Evolutionary conservation across 208 protist genomes (phyloP).

Genomic region (Tetramitus jugosus): DNA sequence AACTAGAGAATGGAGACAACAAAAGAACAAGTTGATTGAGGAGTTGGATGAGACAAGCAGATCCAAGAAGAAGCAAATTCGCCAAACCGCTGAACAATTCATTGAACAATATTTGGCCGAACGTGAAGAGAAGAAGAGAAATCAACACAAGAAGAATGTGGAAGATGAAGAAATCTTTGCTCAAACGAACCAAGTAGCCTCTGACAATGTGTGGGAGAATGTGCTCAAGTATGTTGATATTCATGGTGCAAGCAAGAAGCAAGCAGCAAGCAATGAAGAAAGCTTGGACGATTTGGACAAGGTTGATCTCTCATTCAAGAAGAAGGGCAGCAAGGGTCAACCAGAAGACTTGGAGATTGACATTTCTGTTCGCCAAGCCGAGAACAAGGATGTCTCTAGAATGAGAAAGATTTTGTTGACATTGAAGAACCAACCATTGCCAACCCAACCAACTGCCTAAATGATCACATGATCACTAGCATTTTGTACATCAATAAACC

Average conservation of each 20-base stretch:
- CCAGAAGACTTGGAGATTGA: not conserved
- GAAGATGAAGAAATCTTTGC: constrained; percentile 1
- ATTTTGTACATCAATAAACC: too few relatives aligned
- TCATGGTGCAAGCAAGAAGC: not conserved
- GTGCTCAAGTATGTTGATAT: not conserved
- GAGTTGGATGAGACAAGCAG: too few relatives aligned
- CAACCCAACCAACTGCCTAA: too few relatives aligned
- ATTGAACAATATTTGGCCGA: not conserved
- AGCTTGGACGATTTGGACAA: not conserved
- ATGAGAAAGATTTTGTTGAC: not conserved
- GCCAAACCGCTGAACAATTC: too few relatives aligned
- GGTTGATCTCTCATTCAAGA: not conserved
- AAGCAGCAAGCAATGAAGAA: not conserved
- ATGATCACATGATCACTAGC: too few relatives aligned
- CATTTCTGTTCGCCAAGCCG: not conserved
- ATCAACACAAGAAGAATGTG: not conserved
- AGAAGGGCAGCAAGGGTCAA: not conserved
- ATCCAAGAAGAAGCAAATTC: too few relatives aligned
- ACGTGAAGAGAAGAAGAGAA: constrained; percentile 1
- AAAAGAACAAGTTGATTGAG: too few relatives aligned
- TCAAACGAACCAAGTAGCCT: too few relatives aligned
- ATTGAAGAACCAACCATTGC: not conserved
- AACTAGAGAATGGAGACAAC: too few relatives aligned
- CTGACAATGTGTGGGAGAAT: constrained; percentile 18
- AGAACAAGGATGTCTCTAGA: not conserved